A percentile compares a stretch with the other conserved stretches of the same genome.
Conservation (phyloP, 768 basidiomycete species). For the Boletus rex-veris region DNA sequence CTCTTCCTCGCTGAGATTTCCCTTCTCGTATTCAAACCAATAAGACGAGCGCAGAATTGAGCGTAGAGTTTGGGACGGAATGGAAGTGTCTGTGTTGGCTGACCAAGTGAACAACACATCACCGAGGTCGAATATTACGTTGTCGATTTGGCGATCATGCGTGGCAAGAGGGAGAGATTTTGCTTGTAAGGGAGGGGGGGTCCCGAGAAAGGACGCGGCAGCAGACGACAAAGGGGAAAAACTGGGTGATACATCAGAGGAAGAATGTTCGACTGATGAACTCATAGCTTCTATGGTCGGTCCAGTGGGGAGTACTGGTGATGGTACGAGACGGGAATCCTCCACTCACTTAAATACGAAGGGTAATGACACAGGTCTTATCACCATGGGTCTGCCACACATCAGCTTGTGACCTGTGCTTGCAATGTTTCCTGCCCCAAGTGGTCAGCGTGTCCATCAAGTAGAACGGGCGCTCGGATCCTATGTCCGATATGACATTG, state of each 20-base stretch:
- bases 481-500: too few relatives aligned
- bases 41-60: slow-evolving; percentile 13
- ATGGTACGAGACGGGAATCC: background rate
- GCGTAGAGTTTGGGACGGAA: slow-evolving; percentile 9
- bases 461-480: background rate
- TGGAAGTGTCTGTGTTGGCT: slow-evolving; percentile 9
- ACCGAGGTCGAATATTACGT: slow-evolving; percentile 21
- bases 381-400: too few relatives aligned
- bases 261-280: background rate
- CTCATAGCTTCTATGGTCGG: background rate
- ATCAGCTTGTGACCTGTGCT: background rate
- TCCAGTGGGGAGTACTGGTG: background rate
- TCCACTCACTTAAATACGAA: background rate
- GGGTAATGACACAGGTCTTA: background rate
- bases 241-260: background rate
- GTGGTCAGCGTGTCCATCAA: background rate
- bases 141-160: slow-evolving; percentile 18
- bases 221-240: background rate
- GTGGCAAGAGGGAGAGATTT: background rate
- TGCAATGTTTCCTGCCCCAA: background rate
- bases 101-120: slow-evolving; percentile 25
- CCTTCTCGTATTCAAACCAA: slow-evolving; percentile 25
- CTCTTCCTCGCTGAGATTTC: slow-evolving; percentile 13
- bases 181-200: background rate
- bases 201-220: slow-evolving; percentile 2